These are phyloP conservation scores for Nowakowskiella sp. DNA, from an alignment of 192 early-diverging fungal genomes.

Conservation along the genomic window DNA sequence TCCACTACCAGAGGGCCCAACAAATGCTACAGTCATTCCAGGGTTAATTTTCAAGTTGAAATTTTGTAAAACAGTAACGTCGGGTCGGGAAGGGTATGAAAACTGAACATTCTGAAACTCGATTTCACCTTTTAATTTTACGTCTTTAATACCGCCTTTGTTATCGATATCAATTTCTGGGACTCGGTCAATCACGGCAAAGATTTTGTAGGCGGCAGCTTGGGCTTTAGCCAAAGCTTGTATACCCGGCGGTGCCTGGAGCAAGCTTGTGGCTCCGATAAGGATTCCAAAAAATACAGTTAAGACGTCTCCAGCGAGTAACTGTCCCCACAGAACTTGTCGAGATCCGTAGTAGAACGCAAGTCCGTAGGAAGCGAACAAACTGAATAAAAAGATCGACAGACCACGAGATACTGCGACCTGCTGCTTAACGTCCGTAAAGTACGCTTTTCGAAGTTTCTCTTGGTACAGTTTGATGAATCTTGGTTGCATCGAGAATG, in stretches of 20 bases:
- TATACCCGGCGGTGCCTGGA: constrained; percentile 63
- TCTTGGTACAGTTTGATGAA: constrained; percentile 8
- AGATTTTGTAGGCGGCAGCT: constrained; percentile 78
- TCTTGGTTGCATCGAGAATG: constrained; percentile 10
- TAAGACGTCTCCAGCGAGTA: constrained; percentile 47
- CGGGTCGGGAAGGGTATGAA: constrained; percentile 69
- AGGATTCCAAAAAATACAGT: constrained; percentile 86
- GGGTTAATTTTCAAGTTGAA: constrained; percentile 54
- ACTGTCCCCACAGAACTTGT: constrained; percentile 33
- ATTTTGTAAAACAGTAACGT: constrained; percentile 61
- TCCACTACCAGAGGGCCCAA: constrained; percentile 67
- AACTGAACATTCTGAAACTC: constrained; percentile 54
- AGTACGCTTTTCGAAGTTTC: constrained; percentile 5
- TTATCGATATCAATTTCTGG: constrained; percentile 62
- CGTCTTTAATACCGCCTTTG: constrained; percentile 26
- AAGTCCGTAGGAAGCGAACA: constrained; percentile 20
- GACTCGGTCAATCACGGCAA: constrained; percentile 69
- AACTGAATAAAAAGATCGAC: constrained; percentile 12
- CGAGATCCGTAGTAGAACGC: constrained; percentile 49
- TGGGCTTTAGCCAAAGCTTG: constrained; percentile 63
- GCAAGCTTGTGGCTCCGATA: constrained; percentile 71
- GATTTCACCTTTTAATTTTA: constrained; percentile 50
- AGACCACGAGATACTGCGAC: constrained; percentile 2
- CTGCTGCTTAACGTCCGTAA: constrained; percentile 3
- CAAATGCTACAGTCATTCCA: constrained; percentile 75